Evolutionary conservation across 179 eudicot species (phyloP), one percentile per base, ranked within the genome.

Genomic region (Dionaea muscipula): DNA sequence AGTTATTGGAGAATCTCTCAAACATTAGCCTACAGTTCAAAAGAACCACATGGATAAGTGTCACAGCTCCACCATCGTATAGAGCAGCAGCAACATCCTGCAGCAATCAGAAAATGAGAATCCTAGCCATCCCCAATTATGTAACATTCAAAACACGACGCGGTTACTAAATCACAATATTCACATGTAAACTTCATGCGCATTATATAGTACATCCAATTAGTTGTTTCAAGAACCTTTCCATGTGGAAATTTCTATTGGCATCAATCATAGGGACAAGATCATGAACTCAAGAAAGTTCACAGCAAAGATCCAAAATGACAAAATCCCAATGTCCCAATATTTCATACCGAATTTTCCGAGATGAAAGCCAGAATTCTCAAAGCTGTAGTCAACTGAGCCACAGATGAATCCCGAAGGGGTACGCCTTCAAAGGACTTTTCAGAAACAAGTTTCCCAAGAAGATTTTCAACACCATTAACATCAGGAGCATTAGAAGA

Each of bases 331-430:
- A n/a, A n/a, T n/a, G n/a, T n/a, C 43, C 3, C 43, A 43, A 43
- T 1, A 39, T n/a, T 41, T 53, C 81, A 66, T 85, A 93, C 99
- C 81, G 81, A 46, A 61, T 81, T 85, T 53, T 93, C 99, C 7
- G 96, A 84, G 60, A 93, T 77, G 71, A 74, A 73, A 15, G 96
- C 86, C 77, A 93, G 74, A 69, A 88, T 83, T 62, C 96, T 77
- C 31, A 93, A 74, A 39, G 96, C 85, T 58, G 99, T 93, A 9
- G 93, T 93, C 64, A 93, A 70, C 57, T 93, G 99, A 59, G 93
- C 85, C 53, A 93, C 77, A 44, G 95, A 83, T 36, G 99, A 79
- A 68, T 85, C 99, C 35, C 99, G 95, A 50, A 93, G 96, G 26
- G 69, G 63, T 65, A 82, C 75, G 43, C 90, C 95, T 45, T 78